phyloP scores from a whole-genome alignment of 2,329 filamentous ascomycete species.

The Trichoderma koningii region DNA sequence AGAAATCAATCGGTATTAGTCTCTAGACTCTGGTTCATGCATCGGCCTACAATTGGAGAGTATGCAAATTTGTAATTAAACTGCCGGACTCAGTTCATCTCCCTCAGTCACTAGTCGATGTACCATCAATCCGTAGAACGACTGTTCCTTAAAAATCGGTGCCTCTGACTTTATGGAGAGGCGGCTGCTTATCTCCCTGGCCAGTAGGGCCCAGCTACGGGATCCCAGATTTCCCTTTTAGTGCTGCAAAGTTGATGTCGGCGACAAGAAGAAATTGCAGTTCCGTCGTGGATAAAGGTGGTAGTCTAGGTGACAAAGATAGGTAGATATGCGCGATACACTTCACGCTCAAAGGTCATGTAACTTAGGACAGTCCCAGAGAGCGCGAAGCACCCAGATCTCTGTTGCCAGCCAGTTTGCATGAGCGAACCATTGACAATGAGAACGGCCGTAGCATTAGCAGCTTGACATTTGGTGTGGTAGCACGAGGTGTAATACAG shows the following conservation, averaged over 20 bases:
- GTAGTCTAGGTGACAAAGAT: neutral
- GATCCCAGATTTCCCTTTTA: too few species aligned
- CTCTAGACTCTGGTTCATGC: neutral
- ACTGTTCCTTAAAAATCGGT: too few species aligned
- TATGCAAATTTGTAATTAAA: neutral
- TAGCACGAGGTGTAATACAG: neutral
- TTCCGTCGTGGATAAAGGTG: neutral
- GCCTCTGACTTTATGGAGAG: too few species aligned
- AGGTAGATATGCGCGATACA: neutral
- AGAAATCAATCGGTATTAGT: neutral
- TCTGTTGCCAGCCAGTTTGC: neutral
- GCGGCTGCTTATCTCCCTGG: neutral
- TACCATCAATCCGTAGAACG: too few species aligned
- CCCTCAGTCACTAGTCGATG: too few species aligned
- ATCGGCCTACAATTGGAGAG: neutral
- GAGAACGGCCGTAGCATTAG: neutral
- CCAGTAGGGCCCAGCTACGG: neutral
- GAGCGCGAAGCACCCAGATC: neutral
- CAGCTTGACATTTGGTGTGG: conserved; percentile 7
- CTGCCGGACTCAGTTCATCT: neutral
- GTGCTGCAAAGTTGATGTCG: neutral
- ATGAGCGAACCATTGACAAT: neutral
- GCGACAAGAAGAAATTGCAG: neutral
- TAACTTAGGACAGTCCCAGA: neutral
- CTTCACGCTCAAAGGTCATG: neutral